phyloP scores from a whole-genome alignment of 345 rosid genomes.

The Murraya paniculata region DNA sequence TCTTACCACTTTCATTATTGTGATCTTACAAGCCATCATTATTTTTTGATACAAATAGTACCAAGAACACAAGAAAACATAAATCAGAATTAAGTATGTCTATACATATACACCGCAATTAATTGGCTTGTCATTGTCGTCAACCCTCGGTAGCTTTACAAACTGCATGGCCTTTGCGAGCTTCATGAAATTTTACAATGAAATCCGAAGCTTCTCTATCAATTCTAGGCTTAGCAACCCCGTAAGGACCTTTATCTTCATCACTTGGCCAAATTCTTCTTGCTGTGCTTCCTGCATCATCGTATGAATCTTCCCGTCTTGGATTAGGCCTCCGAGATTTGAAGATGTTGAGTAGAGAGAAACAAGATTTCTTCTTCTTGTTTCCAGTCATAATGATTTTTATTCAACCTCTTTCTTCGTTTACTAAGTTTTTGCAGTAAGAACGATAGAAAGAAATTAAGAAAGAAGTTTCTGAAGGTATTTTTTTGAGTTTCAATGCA shows the following conservation, averaged over 20 bases:
- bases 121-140: not conserved
- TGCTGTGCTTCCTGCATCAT: slow-evolving; percentile 7
- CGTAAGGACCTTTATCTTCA: slow-evolving; percentile 28
- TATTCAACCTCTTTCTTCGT: too few relatives aligned
- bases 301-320: slow-evolving; percentile 13
- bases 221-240: slow-evolving; percentile 45
- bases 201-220: slow-evolving; percentile 41
- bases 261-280: slow-evolving; percentile 35
- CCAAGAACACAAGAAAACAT: too few relatives aligned
- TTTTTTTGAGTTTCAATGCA: not conserved
- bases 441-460: not conserved
- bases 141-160: not conserved
- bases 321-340: slow-evolving; percentile 31
- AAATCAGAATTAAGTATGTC: too few relatives aligned
- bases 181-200: slow-evolving; percentile 51
- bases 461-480: not conserved
- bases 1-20: not conserved
- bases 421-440: not conserved
- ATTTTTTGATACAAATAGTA: not conserved
- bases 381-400: slow-evolving; percentile 31
- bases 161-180: slow-evolving; percentile 34
- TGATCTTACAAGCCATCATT: not conserved
- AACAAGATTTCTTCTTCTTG: slow-evolving; percentile 19
- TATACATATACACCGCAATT: too few relatives aligned
- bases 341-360: slow-evolving; percentile 38